phyloP scores from a whole-genome alignment of 208 protist genomes.

The Leishmania braziliensis region DNA sequence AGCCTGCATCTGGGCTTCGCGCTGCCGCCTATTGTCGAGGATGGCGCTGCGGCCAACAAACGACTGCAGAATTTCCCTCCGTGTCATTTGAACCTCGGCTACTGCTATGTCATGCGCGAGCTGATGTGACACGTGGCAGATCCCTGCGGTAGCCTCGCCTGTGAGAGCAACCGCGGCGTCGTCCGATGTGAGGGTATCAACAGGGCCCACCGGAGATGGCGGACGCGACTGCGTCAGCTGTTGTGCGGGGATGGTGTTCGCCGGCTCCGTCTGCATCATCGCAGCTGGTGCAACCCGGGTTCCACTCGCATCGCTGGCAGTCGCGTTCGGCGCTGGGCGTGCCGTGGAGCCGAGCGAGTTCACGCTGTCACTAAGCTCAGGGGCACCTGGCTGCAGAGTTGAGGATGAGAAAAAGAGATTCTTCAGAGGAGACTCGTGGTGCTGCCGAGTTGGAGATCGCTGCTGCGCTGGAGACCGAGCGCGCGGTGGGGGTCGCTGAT shows the following conservation, averaged over 20 bases:
- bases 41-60: slow-evolving; percentile 68
- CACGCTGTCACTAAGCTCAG: neutral
- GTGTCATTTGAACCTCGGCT: neutral
- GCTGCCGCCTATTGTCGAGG: slow-evolving; percentile 46
- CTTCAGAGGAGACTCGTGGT: neutral
- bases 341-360: neutral
- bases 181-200: neutral
- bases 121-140: slow-evolving; percentile 16
- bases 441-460: neutral
- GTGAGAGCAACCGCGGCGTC: neutral
- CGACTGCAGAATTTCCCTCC: slow-evolving; percentile 37
- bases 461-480: slow-evolving; percentile 14
- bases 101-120: slow-evolving; percentile 22
- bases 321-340: neutral
- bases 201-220: neutral
- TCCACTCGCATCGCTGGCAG: neutral
- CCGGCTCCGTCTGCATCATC: neutral
- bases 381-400: neutral
- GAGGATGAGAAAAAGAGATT: too few species aligned
- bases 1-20: slow-evolving; percentile 28
- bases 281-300: neutral
- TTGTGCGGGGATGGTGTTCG: neutral
- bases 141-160: neutral
- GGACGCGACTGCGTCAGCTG: neutral
- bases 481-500: slow-evolving; percentile 24